Base-by-base conservation (phyloP, 2,329 filamentous ascomycete species). In the Fusarium verrucosum region DNA sequence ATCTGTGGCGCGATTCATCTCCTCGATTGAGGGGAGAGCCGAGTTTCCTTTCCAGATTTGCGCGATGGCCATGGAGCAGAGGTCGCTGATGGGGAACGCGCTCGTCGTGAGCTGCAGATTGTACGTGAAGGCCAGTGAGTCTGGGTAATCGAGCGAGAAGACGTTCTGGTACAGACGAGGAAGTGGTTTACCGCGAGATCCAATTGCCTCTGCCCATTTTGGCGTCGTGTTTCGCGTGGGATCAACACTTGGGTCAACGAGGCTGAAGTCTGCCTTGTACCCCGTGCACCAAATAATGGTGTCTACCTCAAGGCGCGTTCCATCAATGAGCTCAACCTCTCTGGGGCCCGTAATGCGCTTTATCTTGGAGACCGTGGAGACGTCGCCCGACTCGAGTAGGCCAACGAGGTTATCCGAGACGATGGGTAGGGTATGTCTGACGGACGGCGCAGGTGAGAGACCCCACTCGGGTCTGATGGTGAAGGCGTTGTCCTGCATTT, bases 61-160 rank as follows among this genome's bases (percentile, higher is more conserved):
- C 1, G 78, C 76, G 7, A 83, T 65, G 13, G 66, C 64, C 80
- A 81, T 82, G 35, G 76, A 72, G 6, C 75, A 76, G 33, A 84
- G 70, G 55, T 83, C 81, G 42, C 77, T 74, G 10, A 80, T 69
- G 13, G 74, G 73, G 20, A 59, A 78, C 50, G 72, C 75, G 44
- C 74, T 72, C 40, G 77, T 70, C 57, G 73, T 70, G 32, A 77
- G 74, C 8, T 74, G 73, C 9, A 74, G 69, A 49, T 76, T 76
- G 56, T 78, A 77, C 52, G 81, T 68, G 46, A 82, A 77, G 0
- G 79, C 82, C 6, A 83, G 73, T 10, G 78, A 80, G 10, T 80
- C 73, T 5, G 80, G 78, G 22, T 79, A 69, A 22, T 75, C 69
- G 0, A 80, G 73, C 2, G 81, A 80, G 59, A 84, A 80, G 6